These are phyloP conservation scores for Lumnitzera racemosa DNA, from an alignment of 345 rosid species.

Conservation along the genomic window DNA sequence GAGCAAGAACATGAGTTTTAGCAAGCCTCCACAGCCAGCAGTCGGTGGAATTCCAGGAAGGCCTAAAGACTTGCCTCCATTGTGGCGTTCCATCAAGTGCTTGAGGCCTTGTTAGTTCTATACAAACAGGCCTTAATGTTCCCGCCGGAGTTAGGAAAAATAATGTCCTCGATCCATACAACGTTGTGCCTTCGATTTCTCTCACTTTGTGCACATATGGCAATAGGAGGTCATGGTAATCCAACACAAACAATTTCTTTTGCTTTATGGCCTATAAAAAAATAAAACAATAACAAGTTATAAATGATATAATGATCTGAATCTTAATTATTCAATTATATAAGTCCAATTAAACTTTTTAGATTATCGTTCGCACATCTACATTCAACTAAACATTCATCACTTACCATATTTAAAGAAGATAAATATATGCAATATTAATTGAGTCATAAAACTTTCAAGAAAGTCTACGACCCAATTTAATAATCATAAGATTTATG, in stretches of 20 bases:
- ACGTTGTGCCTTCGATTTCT: conserved; percentile 26
- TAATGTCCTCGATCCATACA: conserved; percentile 66
- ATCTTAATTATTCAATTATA: too few relatives aligned
- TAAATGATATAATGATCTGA: too few relatives aligned
- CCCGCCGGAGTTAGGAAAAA: conserved; percentile 46
- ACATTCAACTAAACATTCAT: too few relatives aligned
- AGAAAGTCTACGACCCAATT: too few relatives aligned
- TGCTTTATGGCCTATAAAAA: conserved; percentile 33
- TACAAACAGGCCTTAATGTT: conserved; percentile 51
- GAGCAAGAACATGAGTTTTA: conserved; percentile 57
- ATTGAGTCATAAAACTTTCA: too few relatives aligned
- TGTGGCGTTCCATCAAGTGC: conserved; percentile 40
- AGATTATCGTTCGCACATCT: too few relatives aligned
- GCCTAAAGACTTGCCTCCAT: conserved; percentile 51
- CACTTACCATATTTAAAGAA: too few relatives aligned
- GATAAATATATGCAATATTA: too few relatives aligned
- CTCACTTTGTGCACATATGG: conserved; percentile 67
- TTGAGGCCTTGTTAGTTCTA: conserved; percentile 59
- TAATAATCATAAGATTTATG: too few relatives aligned
- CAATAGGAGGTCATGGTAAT: conserved; percentile 50
- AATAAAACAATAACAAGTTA: too few relatives aligned
- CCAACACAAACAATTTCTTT: conserved; percentile 44
- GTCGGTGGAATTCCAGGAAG: conserved; percentile 32
- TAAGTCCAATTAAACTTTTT: too few relatives aligned
- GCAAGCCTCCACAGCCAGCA: conserved; percentile 72